Evolutionary conservation across 106 monocot species (phyloP).

Genomic region (Triglochin maritima): DNA sequence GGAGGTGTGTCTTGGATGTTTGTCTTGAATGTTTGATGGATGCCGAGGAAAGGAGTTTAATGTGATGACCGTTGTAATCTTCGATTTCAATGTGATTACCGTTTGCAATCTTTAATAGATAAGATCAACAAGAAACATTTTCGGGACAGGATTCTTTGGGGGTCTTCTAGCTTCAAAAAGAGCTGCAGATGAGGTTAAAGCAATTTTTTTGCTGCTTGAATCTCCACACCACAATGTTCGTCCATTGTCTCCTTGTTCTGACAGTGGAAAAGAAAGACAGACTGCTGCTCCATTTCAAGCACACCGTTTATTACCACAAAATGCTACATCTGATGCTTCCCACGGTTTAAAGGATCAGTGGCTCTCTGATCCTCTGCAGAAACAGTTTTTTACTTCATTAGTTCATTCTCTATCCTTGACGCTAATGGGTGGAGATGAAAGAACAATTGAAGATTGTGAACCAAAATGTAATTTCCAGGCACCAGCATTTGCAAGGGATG

Average conservation of each 20-base stretch:
- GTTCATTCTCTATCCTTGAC: constrained; percentile 25
- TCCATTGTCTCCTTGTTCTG: background rate
- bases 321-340: constrained; percentile 10
- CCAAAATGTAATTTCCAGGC: constrained; percentile 25
- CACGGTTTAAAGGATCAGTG: constrained; percentile 23
- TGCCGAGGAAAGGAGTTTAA: too few relatives aligned
- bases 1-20: too few relatives aligned
- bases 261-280: constrained; percentile 4
- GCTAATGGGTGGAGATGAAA: background rate
- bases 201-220: constrained; percentile 64
- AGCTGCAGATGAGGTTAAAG: constrained; percentile 47
- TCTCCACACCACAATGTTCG: constrained; percentile 42
- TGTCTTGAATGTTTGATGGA: too few relatives aligned
- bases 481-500: constrained; percentile 44
- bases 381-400: constrained; percentile 43
- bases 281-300: constrained; percentile 17
- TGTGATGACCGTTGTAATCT: too few relatives aligned
- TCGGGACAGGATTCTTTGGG: constrained; percentile 80
- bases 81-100: too few relatives aligned
- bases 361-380: constrained; percentile 27
- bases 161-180: constrained; percentile 67
- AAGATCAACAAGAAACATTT: constrained; percentile 62
- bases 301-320: constrained; percentile 28
- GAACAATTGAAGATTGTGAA: constrained; percentile 11
- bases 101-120: too few relatives aligned